Percentiles rank a stretch among this genome's conserved stretches.
phyloP scores from a whole-genome alignment of 805 yeast genomes.

The Myxozyma sirexii region DNA sequence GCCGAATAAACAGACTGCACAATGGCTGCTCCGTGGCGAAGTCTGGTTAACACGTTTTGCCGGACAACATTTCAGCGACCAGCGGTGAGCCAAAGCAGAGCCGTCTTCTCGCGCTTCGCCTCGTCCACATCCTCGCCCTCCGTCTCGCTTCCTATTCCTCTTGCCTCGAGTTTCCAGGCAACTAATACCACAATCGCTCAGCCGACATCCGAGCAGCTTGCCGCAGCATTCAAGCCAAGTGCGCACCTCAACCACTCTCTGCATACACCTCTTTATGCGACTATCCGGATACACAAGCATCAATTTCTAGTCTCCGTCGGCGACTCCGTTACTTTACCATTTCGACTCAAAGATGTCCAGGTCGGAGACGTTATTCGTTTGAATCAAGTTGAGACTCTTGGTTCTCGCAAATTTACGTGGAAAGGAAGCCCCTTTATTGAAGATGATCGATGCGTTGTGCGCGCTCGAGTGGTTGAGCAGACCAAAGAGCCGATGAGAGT shows the following conservation, averaged over 20 bases:
- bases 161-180: background rate
- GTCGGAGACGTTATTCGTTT: slow-evolving; percentile 82
- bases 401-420: slow-evolving; percentile 79
- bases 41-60: background rate
- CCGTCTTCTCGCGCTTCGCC: background rate
- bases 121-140: slow-evolving; percentile 6
- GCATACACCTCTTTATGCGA: slow-evolving; percentile 66
- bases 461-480: slow-evolving; percentile 36
- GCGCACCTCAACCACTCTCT: slow-evolving; percentile 12
- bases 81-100: background rate
- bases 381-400: slow-evolving; percentile 76
- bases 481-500: slow-evolving; percentile 36
- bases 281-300: slow-evolving; percentile 76
- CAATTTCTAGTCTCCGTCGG: slow-evolving; percentile 91
- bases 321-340: slow-evolving; percentile 80
- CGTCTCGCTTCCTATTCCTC: background rate
- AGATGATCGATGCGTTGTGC: slow-evolving; percentile 39
- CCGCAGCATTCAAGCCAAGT: slow-evolving; percentile 19
- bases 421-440: slow-evolving; percentile 57
- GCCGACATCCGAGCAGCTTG: slow-evolving; percentile 22
- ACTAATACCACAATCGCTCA: slow-evolving; percentile 18
- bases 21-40: slow-evolving; percentile 7
- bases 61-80: background rate
- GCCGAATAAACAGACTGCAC: background rate
- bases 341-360: slow-evolving; percentile 68